phyloP scores from a whole-genome alignment of 805 yeast genomes.

The Kregervanrija fluxuum region DNA sequence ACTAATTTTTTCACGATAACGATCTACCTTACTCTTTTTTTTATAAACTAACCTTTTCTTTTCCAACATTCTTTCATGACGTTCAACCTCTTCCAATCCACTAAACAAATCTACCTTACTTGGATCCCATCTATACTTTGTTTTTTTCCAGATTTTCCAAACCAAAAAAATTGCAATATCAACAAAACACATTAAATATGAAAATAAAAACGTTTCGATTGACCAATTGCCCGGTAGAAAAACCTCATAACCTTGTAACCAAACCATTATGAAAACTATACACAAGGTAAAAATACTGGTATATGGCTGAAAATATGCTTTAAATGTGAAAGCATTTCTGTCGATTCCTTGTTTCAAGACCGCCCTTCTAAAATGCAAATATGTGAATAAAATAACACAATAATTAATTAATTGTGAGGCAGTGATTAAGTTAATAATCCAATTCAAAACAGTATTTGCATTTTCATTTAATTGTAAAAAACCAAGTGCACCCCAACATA shows the following conservation, averaged over 20 bases:
- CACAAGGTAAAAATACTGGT: slow-evolving; percentile 14
- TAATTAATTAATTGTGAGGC: slow-evolving; percentile 62
- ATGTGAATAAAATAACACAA: slow-evolving; percentile 49
- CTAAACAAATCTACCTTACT: slow-evolving; percentile 44
- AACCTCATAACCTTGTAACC: slow-evolving; percentile 38
- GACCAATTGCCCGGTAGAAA: slow-evolving; percentile 50
- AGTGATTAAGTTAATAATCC: slow-evolving; percentile 68
- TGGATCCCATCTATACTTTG: slow-evolving; percentile 36
- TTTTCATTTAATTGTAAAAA: slow-evolving; percentile 56
- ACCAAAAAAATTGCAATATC: slow-evolving; percentile 38
- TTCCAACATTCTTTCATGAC: slow-evolving; percentile 37
- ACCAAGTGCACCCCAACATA: slow-evolving; percentile 59
- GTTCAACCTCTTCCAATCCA: slow-evolving; percentile 51
- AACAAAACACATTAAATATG: slow-evolving; percentile 64
- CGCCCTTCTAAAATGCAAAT: slow-evolving; percentile 55
- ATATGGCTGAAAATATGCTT: slow-evolving; percentile 35
- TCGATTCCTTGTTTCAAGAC: slow-evolving; percentile 44
- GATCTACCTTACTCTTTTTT: slow-evolving; percentile 1
- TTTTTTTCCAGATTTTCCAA: slow-evolving; percentile 48
- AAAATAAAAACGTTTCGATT: slow-evolving; percentile 55
- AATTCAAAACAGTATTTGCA: slow-evolving; percentile 59
- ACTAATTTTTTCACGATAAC: slow-evolving; percentile 4
- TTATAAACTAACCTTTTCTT: slow-evolving; percentile 5
- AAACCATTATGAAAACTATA: slow-evolving; percentile 29
- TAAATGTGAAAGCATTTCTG: slow-evolving; percentile 39